phyloP scores from a whole-genome alignment of 768 basidiomycete genomes.

The Amanita pallidorosea region DNA sequence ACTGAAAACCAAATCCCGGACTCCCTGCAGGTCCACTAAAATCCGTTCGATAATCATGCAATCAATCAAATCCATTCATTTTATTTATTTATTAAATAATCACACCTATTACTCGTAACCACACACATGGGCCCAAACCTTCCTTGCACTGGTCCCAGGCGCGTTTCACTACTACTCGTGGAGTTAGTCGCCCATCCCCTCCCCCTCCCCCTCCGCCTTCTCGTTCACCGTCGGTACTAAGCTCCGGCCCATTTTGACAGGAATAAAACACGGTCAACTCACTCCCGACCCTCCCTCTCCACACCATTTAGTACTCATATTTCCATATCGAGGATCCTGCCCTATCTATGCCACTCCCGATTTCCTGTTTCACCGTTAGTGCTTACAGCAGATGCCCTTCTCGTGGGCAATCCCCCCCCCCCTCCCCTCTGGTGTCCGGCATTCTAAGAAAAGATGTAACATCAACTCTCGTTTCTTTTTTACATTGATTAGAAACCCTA shows the following conservation, averaged over 20 bases:
- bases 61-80: too few relatives aligned
- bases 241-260: too few relatives aligned
- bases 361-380: neutral
- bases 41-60: too few relatives aligned
- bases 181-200: neutral
- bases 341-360: neutral
- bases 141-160: neutral
- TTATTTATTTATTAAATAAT: neutral
- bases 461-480: neutral
- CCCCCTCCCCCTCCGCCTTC: neutral
- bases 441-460: conserved; percentile 1
- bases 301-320: too few relatives aligned
- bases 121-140: neutral
- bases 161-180: neutral
- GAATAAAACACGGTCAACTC: too few relatives aligned
- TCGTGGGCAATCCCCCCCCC: neutral
- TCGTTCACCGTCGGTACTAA: too few relatives aligned
- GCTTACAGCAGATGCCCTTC: neutral
- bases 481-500: neutral
- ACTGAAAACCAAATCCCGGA: too few relatives aligned
- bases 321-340: neutral
- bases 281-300: too few relatives aligned
- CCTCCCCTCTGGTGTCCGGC: neutral
- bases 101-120: neutral
- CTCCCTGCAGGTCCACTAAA: too few relatives aligned